Conservation (phyloP, 208 protist genomes). For the Leishmania gerbilli region DNA sequence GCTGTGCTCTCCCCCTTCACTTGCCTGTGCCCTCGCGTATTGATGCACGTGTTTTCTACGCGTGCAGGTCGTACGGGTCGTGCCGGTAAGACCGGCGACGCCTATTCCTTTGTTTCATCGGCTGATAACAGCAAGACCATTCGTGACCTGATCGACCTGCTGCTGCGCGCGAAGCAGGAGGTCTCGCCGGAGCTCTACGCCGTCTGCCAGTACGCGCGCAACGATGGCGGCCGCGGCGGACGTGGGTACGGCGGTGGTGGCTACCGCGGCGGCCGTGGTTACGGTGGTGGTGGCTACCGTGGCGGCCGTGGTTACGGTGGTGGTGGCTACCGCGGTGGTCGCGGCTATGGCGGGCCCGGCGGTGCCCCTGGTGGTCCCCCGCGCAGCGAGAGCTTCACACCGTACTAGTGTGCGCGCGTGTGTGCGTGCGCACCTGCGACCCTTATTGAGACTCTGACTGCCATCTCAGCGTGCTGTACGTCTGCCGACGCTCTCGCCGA, state of each 20-base stretch:
- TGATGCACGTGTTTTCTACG: neutral
- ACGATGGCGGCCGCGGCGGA: constrained; percentile 34
- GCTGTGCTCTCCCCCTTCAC: neutral
- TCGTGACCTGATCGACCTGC: constrained; percentile 71
- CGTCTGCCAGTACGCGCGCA: constrained; percentile 41
- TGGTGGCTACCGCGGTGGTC: constrained; percentile 13
- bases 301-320: constrained; percentile 11
- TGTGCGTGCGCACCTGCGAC: neutral
- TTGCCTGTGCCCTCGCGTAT: constrained; percentile 2
- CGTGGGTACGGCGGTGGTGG: constrained; percentile 34
- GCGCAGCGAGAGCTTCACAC: constrained; percentile 38
- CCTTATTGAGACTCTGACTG: neutral
- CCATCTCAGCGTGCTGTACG: neutral
- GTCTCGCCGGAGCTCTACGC: constrained; percentile 71
- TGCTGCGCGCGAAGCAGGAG: constrained; percentile 64
- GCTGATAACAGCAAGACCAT: constrained; percentile 77
- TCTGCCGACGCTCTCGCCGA: neutral
- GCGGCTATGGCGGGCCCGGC: constrained; percentile 12
- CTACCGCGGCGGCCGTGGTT: constrained; percentile 21
- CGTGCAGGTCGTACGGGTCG: constrained; percentile 85
- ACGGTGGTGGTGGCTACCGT: constrained; percentile 12
- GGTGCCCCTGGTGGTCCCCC: constrained; percentile 18
- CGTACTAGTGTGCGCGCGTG: constrained; percentile 34
- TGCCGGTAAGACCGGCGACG: constrained; percentile 84
- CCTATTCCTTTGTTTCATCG: constrained; percentile 84